A percentile compares a stretch with the other conserved stretches of the same genome.
Conservation (phyloP, 441 rosid species). For the Gossypium davidsonii region DNA sequence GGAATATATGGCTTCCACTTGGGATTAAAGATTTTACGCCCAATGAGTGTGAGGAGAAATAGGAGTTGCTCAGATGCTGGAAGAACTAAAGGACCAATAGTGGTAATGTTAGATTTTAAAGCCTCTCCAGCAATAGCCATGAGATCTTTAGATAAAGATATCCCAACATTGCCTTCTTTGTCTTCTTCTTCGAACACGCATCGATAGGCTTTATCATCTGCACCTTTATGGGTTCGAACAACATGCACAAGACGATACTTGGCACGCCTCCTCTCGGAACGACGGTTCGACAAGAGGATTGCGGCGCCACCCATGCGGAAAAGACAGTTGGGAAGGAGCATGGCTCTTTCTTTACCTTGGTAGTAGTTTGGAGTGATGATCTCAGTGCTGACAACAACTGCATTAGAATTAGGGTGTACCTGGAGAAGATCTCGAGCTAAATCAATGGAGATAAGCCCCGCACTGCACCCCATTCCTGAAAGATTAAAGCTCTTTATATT, state of each 20-base stretch:
- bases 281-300: constrained; percentile 63
- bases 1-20: constrained; percentile 92
- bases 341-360: constrained; percentile 75
- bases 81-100: constrained; percentile 80
- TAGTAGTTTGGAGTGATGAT: constrained; percentile 86
- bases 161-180: constrained; percentile 72
- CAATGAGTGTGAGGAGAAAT: constrained; percentile 65
- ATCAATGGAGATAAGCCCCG: constrained; percentile 72
- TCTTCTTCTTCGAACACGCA: constrained; percentile 90
- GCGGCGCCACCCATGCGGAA: constrained; percentile 94
- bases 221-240: constrained; percentile 81
- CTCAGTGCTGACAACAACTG: constrained; percentile 78
- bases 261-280: constrained; percentile 55
- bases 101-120: constrained; percentile 80
- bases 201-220: constrained; percentile 68
- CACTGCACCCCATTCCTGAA: constrained; percentile 94
- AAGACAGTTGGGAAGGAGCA: constrained; percentile 86
- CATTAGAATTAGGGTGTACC: constrained; percentile 74
- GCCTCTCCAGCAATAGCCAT: constrained; percentile 98
- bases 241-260: constrained; percentile 73
- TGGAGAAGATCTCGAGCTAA: constrained; percentile 79
- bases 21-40: constrained; percentile 71
- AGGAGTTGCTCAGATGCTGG: constrained; percentile 89
- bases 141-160: constrained; percentile 73
- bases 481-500: constrained; percentile 87